Percentiles rank a stretch among this genome's conserved stretches.
These are phyloP conservation scores for Ophiocordyceps camponoti-floridani DNA, from an alignment of 2,329 filamentous ascomycete genomes.

Conservation along the genomic window DNA sequence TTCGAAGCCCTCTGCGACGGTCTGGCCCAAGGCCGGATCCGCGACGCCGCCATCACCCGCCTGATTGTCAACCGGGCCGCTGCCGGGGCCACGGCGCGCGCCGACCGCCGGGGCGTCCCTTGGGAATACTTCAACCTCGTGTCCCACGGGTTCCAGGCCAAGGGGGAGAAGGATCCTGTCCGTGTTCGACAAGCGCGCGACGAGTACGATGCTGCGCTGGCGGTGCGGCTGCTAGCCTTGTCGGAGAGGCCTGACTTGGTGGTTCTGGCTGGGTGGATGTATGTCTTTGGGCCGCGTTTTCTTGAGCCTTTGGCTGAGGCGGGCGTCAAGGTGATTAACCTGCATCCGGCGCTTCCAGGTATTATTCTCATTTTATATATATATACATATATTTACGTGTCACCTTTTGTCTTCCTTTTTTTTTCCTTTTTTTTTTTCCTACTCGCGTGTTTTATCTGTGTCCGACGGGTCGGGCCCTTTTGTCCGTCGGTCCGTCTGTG, in stretches of 20 bases:
- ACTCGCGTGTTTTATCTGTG: not conserved
- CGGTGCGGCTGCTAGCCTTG: conserved; percentile 39
- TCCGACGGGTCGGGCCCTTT: conserved; percentile 7
- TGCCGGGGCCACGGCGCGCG: conserved; percentile 24
- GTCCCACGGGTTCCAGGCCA: conserved; percentile 42
- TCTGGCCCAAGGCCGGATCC: conserved; percentile 20
- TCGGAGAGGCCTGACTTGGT: conserved; percentile 50
- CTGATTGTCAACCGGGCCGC: conserved; percentile 31
- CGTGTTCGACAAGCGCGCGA: conserved; percentile 38
- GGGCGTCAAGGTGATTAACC: conserved; percentile 57
- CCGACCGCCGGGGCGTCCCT: conserved; percentile 27
- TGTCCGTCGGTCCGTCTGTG: not conserved
- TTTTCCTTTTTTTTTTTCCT: not conserved
- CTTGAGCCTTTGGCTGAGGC: conserved; percentile 46
- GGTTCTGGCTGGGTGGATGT: conserved; percentile 77
- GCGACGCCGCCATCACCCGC: conserved; percentile 22
- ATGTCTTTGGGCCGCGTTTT: conserved; percentile 56
- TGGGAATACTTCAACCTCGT: conserved; percentile 70
- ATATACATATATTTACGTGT: not conserved
- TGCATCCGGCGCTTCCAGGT: conserved; percentile 59
- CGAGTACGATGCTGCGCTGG: conserved; percentile 60
- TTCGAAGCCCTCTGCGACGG: conserved; percentile 53
- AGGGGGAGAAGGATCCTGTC: conserved; percentile 40
- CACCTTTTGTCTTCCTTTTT: not conserved
- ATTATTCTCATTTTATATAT: too few relatives aligned